Evolutionary conservation across 2,329 filamentous ascomycete genomes (phyloP), one percentile per base, ranked within the genome.

Genomic region (Aspergillus brunneoviolaceus): DNA sequence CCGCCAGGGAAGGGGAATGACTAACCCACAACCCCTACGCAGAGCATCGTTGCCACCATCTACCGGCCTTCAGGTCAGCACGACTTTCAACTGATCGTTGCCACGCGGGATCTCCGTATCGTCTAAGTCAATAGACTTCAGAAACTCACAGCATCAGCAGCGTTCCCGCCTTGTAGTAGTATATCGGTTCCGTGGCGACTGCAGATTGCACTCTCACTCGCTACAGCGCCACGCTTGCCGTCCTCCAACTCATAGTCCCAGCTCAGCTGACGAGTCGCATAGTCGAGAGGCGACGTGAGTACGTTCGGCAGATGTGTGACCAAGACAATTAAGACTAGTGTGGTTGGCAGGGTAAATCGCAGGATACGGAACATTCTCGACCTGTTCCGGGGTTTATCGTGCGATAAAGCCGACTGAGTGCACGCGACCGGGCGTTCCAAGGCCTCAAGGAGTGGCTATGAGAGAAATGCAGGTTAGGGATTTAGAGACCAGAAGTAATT

Each of bases 31-130:
- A 90, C 88, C 5, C 90, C 90, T 42, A 92, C 84, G 64, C 90
- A 94, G 54, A 93, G 84, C 7, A 87, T 86, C 0, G 89, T 90
- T 31, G 87, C 89, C 21, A 93, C 87, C 63, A 91, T 76, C 82
- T 84, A 62, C 4, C 52, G 10, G 33, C 12, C 11, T 39, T 25
- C 21, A 45, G 9, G 19, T 54, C 11, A 60, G 51, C 48, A 59
- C 12, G 35, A 54, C 12, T 14, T n/a, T 6, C n/a, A 23, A 42
- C 31, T n/a, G 6, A 42, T 42, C 51, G 1, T 12, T 11, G 11
- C 11, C 14, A 16, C 3, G 12, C 12, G 33, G 14, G 14, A 16
- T 5, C 11, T 35, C 14, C 11, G 11, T 16, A 12, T 35, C 33
- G 12, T 35, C 11, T 11, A 35, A 16, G 33, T 35, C 33, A 12